Evolutionary conservation across 352 stramenopile species (phyloP), one percentile per base, ranked within the genome.

Genomic region (Phytophthora meadii): DNA sequence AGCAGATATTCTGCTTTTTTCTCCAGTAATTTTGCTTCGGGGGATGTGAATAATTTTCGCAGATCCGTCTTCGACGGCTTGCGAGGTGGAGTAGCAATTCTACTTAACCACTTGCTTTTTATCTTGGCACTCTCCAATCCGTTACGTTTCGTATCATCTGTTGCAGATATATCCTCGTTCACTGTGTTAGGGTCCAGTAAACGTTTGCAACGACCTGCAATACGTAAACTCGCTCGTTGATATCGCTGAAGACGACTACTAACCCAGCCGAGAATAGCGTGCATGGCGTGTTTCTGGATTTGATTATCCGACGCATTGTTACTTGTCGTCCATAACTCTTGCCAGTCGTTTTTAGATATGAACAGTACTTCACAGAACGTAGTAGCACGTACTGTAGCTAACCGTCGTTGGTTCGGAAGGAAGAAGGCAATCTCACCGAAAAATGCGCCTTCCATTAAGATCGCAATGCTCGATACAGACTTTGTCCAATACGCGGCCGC

Each of bases 351-450:
- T 49, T 88, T 89, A 9, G 79, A 74, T 7, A 92, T 75, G 40
- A 82, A 70, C 6, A 92, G 36, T 5, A 90, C 73, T 45, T 90
- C 83, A 19, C 82, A 93, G 0, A 79, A 88, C 0, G 68, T 80
- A 1, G 69, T 81, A 0, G 84, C 81, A 30, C 82, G 82, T 5
- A 93, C 82, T 0, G 70, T 89, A 11, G 84, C 84, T 17, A 88
- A 72, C 0, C 84, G 79, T 3, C 64, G 79, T 47, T 93, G 82
- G 1, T 64, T 62, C 0, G 80, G 83, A 2, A 94, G 46, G 45
- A 93, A 89, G 60, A 93, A 90, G 1, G 74, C 80, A 8, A 91
- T 59, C 44, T 93, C 84, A 4, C 84, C 84, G 48, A 93, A 93
- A 25, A 65, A 62, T 9, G 63, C 49, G 5, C 56, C 56, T 57